A percentile compares a stretch with the other conserved stretches of the same genome.
phyloP scores from a whole-genome alignment of 192 early-diverging fungal genomes.

The Coemansia sp. region DNA sequence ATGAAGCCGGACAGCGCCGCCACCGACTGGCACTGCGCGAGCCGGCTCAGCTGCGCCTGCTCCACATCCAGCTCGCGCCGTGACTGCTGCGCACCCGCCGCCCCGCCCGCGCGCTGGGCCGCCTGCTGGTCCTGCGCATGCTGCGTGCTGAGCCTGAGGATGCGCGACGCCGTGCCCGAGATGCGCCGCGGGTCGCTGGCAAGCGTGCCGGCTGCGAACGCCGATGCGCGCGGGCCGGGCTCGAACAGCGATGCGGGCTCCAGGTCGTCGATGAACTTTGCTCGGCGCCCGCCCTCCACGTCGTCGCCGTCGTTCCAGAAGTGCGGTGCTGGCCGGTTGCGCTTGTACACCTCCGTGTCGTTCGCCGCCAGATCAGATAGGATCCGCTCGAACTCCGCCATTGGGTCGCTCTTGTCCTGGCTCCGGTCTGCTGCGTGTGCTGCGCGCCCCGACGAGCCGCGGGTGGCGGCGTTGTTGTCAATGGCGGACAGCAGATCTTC shows the following conservation, averaged over 20 bases:
- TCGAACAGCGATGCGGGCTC: slow-evolving; percentile 26
- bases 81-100: neutral
- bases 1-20: slow-evolving; percentile 25
- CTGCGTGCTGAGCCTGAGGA: slow-evolving; percentile 9
- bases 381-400: slow-evolving; percentile 49
- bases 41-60: slow-evolving; percentile 23
- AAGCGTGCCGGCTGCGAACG: slow-evolving; percentile 30
- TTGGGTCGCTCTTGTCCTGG: slow-evolving; percentile 13
- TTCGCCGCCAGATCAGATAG: slow-evolving; percentile 31
- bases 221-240: slow-evolving; percentile 24
- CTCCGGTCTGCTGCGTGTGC: neutral
- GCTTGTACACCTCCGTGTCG: slow-evolving; percentile 23
- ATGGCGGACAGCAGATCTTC: slow-evolving; percentile 25
- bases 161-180: slow-evolving; percentile 20
- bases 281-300: neutral
- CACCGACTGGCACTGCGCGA: slow-evolving; percentile 26
- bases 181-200: slow-evolving; percentile 15
- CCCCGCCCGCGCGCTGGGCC: neutral
- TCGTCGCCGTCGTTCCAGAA: slow-evolving; percentile 27
- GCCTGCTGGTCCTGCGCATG: neutral
- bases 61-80: slow-evolving; percentile 18
- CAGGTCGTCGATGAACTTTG: slow-evolving; percentile 20
- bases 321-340: slow-evolving; percentile 22
- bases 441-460: neutral
- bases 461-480: slow-evolving; percentile 12